Evolutionary conservation across 805 yeast species (phyloP), one percentile per base, ranked within the genome.

Genomic region (Lachancea lanzarotensis): DNA sequence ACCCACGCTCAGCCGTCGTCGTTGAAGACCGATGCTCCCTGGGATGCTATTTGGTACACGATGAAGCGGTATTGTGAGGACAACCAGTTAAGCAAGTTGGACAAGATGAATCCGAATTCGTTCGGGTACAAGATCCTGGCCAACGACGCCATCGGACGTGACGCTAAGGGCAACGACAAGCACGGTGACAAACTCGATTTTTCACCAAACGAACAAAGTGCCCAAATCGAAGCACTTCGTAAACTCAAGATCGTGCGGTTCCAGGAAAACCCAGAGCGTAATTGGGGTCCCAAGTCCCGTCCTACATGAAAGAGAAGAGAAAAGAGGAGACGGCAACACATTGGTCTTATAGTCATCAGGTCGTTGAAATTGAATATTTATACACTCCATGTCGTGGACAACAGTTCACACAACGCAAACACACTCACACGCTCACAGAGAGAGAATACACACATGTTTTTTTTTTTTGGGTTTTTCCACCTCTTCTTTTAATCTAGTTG

Each of bases 271-370:
- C 99, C 99, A 13, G 76, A 88, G 1, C 86, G 85, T 61, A 82
- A 86, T 62, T 93, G 99, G 99, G 99, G 99, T 1, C 99, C 98
- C 31, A 87, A 84, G 68, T 79, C 96, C 2, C 80, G 84, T 57
- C 95, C 95, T 3, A 41, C 38, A 18, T 22, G 25, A 22, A 22
- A 6, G 4, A 6, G 25, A 22, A 8, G 25, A 6, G 25, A 8
- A 6, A 22, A 22, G 25, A 22, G 25, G 25, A 6, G 25, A 8
- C 4, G 25, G 4, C 8, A 6, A 22, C 25, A 8, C 25, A 29
- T 29, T 12, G 13, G 5, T 29, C 15, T 29, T 11, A 11, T 29
- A 3, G 4, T 29, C 31, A 29, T 29, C 15, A 29, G 11, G 15
- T 29, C 31, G 31, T 32, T 17, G 19, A 13, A 16, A 32, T 32